phyloP scores from a whole-genome alignment of 345 rosid species.

The Salix caprea region DNA sequence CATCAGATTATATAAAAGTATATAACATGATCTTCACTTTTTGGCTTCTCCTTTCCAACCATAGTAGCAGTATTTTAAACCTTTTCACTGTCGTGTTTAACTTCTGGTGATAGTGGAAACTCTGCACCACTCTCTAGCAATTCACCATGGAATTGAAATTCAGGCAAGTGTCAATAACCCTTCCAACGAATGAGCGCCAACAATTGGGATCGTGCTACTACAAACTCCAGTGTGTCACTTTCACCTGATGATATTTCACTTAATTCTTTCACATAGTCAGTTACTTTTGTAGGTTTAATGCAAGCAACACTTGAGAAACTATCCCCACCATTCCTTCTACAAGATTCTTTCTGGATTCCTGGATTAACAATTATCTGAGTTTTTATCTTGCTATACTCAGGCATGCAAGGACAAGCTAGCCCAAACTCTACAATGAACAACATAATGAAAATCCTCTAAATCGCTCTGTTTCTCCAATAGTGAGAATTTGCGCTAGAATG shows the following conservation, averaged over 20 bases:
- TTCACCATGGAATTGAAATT: constrained; percentile 40
- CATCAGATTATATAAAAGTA: too few species aligned
- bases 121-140: constrained; percentile 46
- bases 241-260: constrained; percentile 35
- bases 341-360: constrained; percentile 46
- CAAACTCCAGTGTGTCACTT: constrained; percentile 47
- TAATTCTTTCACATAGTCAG: constrained; percentile 40
- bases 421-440: constrained; percentile 64
- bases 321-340: constrained; percentile 47
- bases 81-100: constrained; percentile 13
- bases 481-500: constrained; percentile 49
- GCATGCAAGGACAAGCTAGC: constrained; percentile 66
- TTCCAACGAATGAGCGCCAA: constrained; percentile 65
- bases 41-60: constrained; percentile 27
- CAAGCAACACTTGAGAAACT: constrained; percentile 35
- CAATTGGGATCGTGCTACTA: constrained; percentile 44
- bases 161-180: constrained; percentile 54
- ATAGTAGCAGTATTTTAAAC: constrained; percentile 19
- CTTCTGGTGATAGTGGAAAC: constrained; percentile 24
- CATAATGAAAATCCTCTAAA: constrained; percentile 40
- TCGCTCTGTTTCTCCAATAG: constrained; percentile 61
- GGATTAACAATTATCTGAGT: constrained; percentile 54
- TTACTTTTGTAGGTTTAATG: constrained; percentile 56
- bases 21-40: constrained; percentile 7
- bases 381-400: constrained; percentile 37